Base-by-base conservation (phyloP, 768 basidiomycete species). In the Sporobolomyces phaffii region DNA sequence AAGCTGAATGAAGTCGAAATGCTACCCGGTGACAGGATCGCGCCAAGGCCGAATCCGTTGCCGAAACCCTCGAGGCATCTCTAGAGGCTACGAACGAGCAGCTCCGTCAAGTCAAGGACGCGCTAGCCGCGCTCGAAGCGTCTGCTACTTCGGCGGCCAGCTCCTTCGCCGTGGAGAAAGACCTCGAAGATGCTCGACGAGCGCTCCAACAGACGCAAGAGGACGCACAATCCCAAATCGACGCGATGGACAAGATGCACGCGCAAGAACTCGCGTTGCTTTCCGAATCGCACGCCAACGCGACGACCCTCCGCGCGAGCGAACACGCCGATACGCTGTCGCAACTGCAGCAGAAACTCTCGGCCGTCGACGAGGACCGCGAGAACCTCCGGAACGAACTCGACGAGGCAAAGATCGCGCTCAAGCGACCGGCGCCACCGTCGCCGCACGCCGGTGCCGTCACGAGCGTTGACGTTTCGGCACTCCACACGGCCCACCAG, bases 401-500 rank as follows among this genome's bases (percentile, higher is more conserved):
- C 24, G 64, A 29, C 18, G 60, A 59, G 17, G 56, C 54, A 2
- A 36, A 41, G 24, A 34, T 43, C 33, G 56, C 41, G 13, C 50
- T 43, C 41, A 43, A 9, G 33, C 33, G 17, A 3, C 33, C 29
- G 18, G 24, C 31, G 5, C 40, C 26, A 4, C 5, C 41, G 7
- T 78, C 76, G 1, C 74, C 77, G 26, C 75, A 78, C 45, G 76
- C 81, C 38, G 77, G 80, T 51, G 79, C 81, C 20, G 84, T 89
- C 11, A 83, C 88, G 40, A 86, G 85, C 72, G 89, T 89, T 69
- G 89, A 91, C 62, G 78, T 92, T 44, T 84, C 85, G 75, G 83
- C 81, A 74, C 78, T 89, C 74, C 87, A 91, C 70, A 87, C 89
- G 76, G 90, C 90, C 8, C 90, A 92, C 77, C 88, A 87, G 75